phyloP scores from a whole-genome alignment of 305 asterid species.

The Fraxinus dipetala region DNA sequence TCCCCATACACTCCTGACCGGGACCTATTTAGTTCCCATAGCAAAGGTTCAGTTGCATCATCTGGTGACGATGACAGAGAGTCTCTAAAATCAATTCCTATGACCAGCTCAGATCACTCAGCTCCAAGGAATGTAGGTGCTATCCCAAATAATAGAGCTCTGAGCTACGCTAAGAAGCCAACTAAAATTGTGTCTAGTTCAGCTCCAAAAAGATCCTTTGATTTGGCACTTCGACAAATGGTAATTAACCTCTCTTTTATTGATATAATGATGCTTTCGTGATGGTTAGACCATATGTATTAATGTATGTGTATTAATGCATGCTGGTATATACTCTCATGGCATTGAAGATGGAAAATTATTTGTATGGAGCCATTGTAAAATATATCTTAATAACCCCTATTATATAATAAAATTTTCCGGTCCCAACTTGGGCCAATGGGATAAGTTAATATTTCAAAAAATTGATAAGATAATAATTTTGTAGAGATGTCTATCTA shows the following conservation, averaged over 20 bases:
- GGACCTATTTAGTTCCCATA: slow-evolving; percentile 56
- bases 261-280: slow-evolving; percentile 8
- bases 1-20: slow-evolving; percentile 68
- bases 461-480: neutral
- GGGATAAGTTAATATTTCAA: neutral
- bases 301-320: neutral
- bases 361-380: neutral
- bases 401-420: neutral
- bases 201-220: slow-evolving; percentile 93
- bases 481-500: neutral
- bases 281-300: neutral
- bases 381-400: neutral
- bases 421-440: neutral
- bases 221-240: slow-evolving; percentile 77
- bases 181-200: slow-evolving; percentile 58
- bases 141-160: slow-evolving; percentile 45
- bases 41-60: slow-evolving; percentile 87
- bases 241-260: slow-evolving; percentile 43
- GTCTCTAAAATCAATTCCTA: slow-evolving; percentile 60
- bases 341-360: neutral
- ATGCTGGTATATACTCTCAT: neutral
- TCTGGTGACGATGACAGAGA: slow-evolving; percentile 87
- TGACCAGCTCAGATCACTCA: slow-evolving; percentile 52
- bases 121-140: slow-evolving; percentile 50
- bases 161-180: slow-evolving; percentile 61